Conservation (phyloP, 192 early-diverging fungal genomes). For the Coemansia sp. region DNA sequence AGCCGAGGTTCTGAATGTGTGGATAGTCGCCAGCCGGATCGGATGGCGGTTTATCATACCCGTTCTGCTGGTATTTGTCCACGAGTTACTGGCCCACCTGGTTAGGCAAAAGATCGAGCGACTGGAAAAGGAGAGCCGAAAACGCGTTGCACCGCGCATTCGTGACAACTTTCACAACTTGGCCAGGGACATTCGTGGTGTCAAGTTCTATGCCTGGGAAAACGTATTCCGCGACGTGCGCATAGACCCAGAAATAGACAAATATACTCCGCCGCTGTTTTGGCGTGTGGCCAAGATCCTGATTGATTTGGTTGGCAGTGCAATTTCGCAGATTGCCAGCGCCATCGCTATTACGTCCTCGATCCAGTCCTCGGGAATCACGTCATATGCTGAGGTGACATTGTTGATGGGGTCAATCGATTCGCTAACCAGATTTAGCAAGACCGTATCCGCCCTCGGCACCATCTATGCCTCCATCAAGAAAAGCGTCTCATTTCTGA, state of each 20-base stretch:
- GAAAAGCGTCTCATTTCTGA: neutral
- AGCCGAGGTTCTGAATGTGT: constrained; percentile 11
- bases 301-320: constrained; percentile 21
- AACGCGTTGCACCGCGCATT: constrained; percentile 1
- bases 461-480: neutral
- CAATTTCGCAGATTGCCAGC: constrained; percentile 53
- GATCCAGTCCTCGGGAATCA: constrained; percentile 23
- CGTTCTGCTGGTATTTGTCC: constrained; percentile 4
- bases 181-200: constrained; percentile 56
- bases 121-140: neutral
- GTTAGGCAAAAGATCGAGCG: neutral
- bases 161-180: neutral
- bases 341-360: constrained; percentile 59
- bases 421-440: constrained; percentile 15
- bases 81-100: constrained; percentile 3
- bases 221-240: constrained; percentile 13
- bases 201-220: constrained; percentile 69
- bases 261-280: constrained; percentile 15
- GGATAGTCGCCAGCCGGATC: constrained; percentile 21
- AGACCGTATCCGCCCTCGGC: neutral
- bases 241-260: constrained; percentile 5
- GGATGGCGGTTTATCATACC: constrained; percentile 30
- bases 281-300: constrained; percentile 13
- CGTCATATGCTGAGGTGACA: constrained; percentile 9
- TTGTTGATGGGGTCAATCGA: constrained; percentile 20